phyloP scores from a whole-genome alignment of 208 protist genomes.

The Porcisia hertigi region DNA sequence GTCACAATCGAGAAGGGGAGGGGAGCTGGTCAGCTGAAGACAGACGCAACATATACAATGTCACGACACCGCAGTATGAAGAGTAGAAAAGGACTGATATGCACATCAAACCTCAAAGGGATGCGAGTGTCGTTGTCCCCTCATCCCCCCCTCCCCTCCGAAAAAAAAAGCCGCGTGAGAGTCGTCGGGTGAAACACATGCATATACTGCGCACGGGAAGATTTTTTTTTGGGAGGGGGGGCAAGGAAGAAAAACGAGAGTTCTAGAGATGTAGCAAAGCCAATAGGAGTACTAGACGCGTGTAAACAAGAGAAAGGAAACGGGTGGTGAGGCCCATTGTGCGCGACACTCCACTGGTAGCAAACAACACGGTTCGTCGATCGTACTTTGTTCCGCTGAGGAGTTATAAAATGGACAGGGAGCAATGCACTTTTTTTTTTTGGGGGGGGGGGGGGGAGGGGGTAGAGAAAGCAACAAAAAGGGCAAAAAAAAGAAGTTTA shows the following conservation, averaged over 20 bases:
- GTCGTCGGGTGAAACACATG: not conserved
- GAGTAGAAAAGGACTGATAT: not conserved
- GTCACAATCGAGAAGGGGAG: not conserved
- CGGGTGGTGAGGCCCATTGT: not conserved
- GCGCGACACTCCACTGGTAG: not conserved
- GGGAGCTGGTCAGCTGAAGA: not conserved
- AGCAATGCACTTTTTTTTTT: not conserved
- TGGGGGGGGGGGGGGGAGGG: not conserved
- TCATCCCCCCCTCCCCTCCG: too few species aligned
- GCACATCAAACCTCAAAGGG: not conserved
- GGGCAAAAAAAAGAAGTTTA: not conserved
- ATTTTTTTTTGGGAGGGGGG: not conserved
- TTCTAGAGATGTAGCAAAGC: not conserved
- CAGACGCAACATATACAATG: not conserved
- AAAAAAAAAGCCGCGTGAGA: not conserved
- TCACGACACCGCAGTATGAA: not conserved
- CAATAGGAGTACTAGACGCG: not conserved
- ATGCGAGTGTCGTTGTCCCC: not conserved
- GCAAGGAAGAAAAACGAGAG: not conserved
- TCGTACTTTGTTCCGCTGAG: not conserved
- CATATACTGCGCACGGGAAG: not conserved
- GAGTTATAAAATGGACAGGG: not conserved
- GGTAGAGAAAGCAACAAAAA: not conserved
- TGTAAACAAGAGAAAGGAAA: not conserved
- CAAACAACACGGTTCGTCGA: not conserved